Percentiles rank a stretch among this genome's conserved stretches.
phyloP scores from a whole-genome alignment of 1,284 basidiomycete genomes.

The Rhodotorula sp. region DNA sequence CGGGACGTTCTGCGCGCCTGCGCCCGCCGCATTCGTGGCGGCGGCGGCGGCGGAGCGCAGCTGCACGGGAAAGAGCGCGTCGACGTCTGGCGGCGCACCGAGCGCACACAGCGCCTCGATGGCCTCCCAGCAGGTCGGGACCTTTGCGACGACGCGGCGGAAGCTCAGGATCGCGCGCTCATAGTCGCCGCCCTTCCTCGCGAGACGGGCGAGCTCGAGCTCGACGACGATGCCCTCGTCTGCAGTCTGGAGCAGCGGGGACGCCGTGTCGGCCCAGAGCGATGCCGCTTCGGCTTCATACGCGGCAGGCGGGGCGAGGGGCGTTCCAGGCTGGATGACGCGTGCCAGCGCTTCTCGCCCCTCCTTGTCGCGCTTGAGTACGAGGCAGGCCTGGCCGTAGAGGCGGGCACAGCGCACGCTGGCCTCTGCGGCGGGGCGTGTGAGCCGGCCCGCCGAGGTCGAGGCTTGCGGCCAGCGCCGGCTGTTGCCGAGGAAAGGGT shows the following conservation, averaged over 20 bases:
- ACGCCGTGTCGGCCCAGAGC: neutral
- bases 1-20: neutral
- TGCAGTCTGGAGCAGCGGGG: neutral
- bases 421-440: constrained; percentile 42
- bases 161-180: constrained; percentile 72
- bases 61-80: constrained; percentile 20
- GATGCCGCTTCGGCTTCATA: neutral
- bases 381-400: constrained; percentile 41
- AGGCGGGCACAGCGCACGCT: constrained; percentile 45
- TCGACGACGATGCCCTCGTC: constrained; percentile 26
- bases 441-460: constrained; percentile 14
- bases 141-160: constrained; percentile 67
- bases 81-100: constrained; percentile 58
- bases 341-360: constrained; percentile 42
- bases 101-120: constrained; percentile 82
- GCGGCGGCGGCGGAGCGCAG: neutral
- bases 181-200: constrained; percentile 70
- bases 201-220: constrained; percentile 54
- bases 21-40: neutral
- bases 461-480: neutral
- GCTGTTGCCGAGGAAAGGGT: constrained; percentile 1
- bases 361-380: constrained; percentile 43
- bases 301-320: constrained; percentile 9
- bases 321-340: constrained; percentile 13
- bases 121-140: constrained; percentile 90